A percentile compares a stretch with the other conserved stretches of the same genome.
Conservation (phyloP, 768 basidiomycete genomes). For the Hypholoma sublateritium region DNA sequence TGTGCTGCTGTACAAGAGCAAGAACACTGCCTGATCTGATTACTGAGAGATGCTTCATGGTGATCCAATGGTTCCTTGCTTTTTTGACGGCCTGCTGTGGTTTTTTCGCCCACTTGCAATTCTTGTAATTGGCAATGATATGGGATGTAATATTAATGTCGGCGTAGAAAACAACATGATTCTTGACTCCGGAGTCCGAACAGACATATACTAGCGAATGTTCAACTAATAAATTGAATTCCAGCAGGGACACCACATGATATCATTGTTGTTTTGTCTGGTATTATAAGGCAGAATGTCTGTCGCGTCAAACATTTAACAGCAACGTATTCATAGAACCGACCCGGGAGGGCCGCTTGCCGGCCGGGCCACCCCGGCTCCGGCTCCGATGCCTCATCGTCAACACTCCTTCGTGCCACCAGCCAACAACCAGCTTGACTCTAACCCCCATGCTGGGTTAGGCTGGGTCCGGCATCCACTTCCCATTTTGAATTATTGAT, state of each 20-base stretch:
- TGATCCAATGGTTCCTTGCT: not conserved
- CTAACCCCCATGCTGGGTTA: no score
- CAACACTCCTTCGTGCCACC: not conserved
- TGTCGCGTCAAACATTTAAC: no score
- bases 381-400: not conserved
- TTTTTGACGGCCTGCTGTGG: not conserved
- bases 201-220: no score
- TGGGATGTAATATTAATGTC: not conserved
- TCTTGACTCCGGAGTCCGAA: not conserved
- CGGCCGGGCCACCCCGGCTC: not conserved
- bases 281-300: no score
- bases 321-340: no score
- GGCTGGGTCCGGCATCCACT: no score
- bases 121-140: not conserved
- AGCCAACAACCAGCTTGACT: not conserved
- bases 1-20: constrained; percentile 81
- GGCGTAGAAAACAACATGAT: not conserved
- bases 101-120: not conserved
- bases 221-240: no score
- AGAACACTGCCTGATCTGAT: constrained; percentile 24
- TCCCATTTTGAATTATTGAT: no score
- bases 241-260: no score
- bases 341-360: not conserved
- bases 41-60: not conserved
- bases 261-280: no score